Conservation (phyloP, 164 flowering plant species). For the Sextonia rubra region DNA sequence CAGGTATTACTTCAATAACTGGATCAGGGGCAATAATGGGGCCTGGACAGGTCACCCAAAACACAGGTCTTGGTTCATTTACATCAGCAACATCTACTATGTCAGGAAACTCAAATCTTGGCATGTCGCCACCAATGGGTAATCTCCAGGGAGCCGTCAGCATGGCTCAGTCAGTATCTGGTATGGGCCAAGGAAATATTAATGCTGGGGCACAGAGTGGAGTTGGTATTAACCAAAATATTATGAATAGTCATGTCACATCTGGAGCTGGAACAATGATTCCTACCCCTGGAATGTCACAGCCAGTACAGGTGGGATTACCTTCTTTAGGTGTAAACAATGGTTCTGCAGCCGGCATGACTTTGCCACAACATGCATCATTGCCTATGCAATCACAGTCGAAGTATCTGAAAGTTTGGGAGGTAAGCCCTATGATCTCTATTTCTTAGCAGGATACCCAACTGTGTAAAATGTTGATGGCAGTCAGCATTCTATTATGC, state of each 20-base stretch:
- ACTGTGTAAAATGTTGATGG: neutral
- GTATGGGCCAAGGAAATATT: constrained; percentile 61
- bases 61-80: constrained; percentile 47
- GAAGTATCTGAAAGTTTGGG: constrained; percentile 93
- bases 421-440: constrained; percentile 39
- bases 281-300: constrained; percentile 86
- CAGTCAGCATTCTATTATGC: neutral
- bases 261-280: constrained; percentile 78
- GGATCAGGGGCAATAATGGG: constrained; percentile 60
- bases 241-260: constrained; percentile 50
- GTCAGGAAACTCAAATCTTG: constrained; percentile 55
- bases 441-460: neutral
- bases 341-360: constrained; percentile 52
- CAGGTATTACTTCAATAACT: constrained; percentile 44
- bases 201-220: constrained; percentile 57
- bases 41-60: constrained; percentile 51
- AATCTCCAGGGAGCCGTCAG: constrained; percentile 59
- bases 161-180: constrained; percentile 59
- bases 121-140: constrained; percentile 58
- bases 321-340: constrained; percentile 47
- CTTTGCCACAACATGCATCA: constrained; percentile 59
- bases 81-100: constrained; percentile 53
- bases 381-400: constrained; percentile 59
- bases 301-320: constrained; percentile 55
- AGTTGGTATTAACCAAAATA: constrained; percentile 58